phyloP scores from a whole-genome alignment of 202 grass and related monocot species.

The Brachypodium distachyon region DNA sequence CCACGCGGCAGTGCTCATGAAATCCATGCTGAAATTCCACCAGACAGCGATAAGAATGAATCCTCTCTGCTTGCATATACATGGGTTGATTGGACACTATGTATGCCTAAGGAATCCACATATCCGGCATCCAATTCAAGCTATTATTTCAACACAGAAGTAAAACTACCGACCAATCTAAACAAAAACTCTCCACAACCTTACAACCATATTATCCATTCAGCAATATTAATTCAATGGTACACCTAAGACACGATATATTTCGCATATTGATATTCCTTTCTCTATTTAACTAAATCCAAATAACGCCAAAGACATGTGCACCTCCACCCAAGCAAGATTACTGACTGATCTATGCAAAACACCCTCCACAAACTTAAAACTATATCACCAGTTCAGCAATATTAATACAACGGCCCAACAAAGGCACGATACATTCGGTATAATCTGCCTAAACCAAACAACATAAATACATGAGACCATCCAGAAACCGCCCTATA shows the following conservation, averaged over 20 bases:
- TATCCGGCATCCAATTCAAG: neutral
- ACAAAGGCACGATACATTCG: too few relatives aligned
- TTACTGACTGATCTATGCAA: too few relatives aligned
- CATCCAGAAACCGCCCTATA: neutral
- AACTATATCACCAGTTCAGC: too few relatives aligned
- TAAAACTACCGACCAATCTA: neutral
- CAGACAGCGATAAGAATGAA: neutral
- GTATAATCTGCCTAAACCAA: neutral
- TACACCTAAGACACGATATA: neutral
- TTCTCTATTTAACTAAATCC: neutral
- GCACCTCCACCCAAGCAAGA: too few relatives aligned
- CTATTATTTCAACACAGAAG: neutral
- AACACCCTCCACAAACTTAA: too few relatives aligned
- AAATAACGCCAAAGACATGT: neutral
- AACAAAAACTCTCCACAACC: neutral
- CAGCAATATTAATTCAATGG: too few relatives aligned
- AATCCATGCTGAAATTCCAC: neutral
- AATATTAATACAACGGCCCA: too few relatives aligned
- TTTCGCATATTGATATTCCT: neutral
- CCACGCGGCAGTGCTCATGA: slow-evolving; percentile 39
- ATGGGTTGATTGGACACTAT: neutral
- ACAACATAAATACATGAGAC: neutral
- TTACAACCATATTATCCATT: neutral
- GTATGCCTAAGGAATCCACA: neutral
- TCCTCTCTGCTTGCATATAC: neutral